phyloP scores from a whole-genome alignment of 2,329 filamentous ascomycete genomes.

The Ophiostoma angusticollis region DNA sequence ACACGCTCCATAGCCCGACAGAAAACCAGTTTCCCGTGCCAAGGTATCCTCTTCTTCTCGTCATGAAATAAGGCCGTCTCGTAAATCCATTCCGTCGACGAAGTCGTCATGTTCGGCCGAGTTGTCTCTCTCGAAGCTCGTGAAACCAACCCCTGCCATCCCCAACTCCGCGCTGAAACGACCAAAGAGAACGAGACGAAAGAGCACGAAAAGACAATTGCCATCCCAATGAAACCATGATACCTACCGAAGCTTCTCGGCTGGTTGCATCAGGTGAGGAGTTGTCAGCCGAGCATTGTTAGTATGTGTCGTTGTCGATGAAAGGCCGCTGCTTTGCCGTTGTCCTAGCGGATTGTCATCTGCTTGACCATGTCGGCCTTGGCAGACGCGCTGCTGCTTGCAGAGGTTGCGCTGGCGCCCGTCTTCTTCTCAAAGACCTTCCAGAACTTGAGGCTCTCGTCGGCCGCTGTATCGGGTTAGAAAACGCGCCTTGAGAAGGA shows the following conservation, averaged over 20 bases:
- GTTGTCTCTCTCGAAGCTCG: conserved; percentile 6
- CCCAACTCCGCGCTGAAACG: conserved; percentile 40
- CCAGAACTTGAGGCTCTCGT: conserved; percentile 99
- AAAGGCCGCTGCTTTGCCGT: too few relatives aligned
- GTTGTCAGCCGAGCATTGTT: conserved; percentile 11
- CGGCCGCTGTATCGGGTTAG: conserved; percentile 50
- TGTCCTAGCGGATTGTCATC: conserved; percentile 70
- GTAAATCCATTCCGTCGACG: conserved; percentile 3
- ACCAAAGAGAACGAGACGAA: conserved; percentile 18
- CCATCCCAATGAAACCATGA: conserved; percentile 16
- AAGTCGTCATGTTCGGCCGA: conserved; percentile 7
- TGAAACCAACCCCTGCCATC: conserved; percentile 17
- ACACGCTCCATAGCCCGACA: not conserved
- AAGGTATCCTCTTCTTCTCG: conserved; percentile 3
- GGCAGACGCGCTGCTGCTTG: conserved; percentile 53
- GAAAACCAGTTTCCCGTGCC: conserved; percentile 5
- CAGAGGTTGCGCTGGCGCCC: conserved; percentile 52
- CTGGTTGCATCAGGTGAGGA: conserved; percentile 11
- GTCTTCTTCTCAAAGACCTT: conserved; percentile 99
- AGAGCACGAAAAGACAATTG: conserved; percentile 9
- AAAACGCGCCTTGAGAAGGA: not conserved
- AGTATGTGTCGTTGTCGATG: too few relatives aligned
- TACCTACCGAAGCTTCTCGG: conserved; percentile 40
- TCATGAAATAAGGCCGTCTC: conserved; percentile 6
- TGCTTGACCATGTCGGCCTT: conserved; percentile 86